Percentiles rank a stretch among this genome's conserved stretches.
Conservation (phyloP, 768 basidiomycete species). For the Suillus hirtellus region DNA sequence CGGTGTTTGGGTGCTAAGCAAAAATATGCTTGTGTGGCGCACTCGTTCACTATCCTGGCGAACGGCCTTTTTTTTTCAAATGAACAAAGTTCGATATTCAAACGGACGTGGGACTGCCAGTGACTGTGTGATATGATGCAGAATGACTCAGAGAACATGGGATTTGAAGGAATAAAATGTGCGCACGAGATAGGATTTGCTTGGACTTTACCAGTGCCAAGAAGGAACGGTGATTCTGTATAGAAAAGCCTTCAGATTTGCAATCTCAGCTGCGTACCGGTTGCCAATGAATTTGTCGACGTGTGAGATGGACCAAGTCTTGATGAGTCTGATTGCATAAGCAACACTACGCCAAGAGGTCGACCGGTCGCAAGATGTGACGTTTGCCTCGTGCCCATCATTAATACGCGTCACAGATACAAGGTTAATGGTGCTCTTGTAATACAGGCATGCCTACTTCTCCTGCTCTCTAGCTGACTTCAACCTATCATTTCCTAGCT, state of each 20-base stretch:
- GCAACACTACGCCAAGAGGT: neutral
- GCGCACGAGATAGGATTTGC: neutral
- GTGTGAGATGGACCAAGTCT: neutral
- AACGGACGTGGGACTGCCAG: constrained; percentile 1
- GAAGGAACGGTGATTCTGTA: neutral
- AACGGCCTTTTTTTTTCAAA: neutral
- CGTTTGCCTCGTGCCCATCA: neutral
- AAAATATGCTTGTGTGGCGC: neutral
- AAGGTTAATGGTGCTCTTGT: neutral
- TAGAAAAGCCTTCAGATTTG: neutral
- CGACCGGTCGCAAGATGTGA: too few relatives aligned
- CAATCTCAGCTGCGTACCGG: neutral
- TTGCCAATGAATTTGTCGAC: neutral
- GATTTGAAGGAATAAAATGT: neutral
- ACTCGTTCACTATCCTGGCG: neutral
- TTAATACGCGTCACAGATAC: neutral
- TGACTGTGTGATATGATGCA: neutral
- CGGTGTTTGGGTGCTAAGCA: constrained; percentile 4
- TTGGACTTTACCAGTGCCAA: neutral
- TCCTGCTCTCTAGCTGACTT: neutral
- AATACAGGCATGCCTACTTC: neutral
- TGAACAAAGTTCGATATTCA: constrained; percentile 2
- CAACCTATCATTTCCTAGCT: neutral
- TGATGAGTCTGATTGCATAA: constrained; percentile 2
- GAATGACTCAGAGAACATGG: neutral